Conservation (phyloP, 805 yeast genomes). For the Monosporozyma aerobia region DNA sequence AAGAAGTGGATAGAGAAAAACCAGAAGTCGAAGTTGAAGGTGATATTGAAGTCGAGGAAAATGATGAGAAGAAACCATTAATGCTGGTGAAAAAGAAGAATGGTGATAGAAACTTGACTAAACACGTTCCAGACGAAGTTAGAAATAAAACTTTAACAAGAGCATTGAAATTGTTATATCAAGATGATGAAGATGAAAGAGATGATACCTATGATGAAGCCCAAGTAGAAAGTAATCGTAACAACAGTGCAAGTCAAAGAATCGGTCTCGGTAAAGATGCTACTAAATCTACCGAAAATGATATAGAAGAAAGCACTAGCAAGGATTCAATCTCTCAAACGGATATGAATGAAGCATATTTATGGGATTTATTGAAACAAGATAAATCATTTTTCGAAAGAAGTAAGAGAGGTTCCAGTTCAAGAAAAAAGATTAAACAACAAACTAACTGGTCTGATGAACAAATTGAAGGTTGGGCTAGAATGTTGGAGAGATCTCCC, state of each 20-base stretch:
- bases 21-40: constrained; percentile 3
- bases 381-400: constrained; percentile 43
- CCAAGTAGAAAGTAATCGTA: constrained; percentile 17
- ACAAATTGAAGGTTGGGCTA: constrained; percentile 89
- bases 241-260: constrained; percentile 11
- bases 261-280: constrained; percentile 4
- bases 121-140: constrained; percentile 37
- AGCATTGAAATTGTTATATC: constrained; percentile 56
- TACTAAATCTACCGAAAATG: constrained; percentile 6
- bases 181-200: constrained; percentile 75
- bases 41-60: constrained; percentile 8
- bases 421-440: constrained; percentile 42
- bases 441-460: constrained; percentile 73
- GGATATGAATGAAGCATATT: constrained; percentile 41
- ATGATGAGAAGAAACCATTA: neutral
- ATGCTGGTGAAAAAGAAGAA: neutral
- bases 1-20: neutral
- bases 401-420: constrained; percentile 40
- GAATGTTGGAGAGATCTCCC: constrained; percentile 62
- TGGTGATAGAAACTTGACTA: constrained; percentile 9
- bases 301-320: constrained; percentile 7
- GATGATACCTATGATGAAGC: constrained; percentile 68
- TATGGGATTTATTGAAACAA: constrained; percentile 48
- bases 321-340: constrained; percentile 17
- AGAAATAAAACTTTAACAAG: constrained; percentile 48